Percentiles rank a stretch among this genome's conserved stretches.
These are phyloP conservation scores for Gryganskiella cystojenkinii DNA, from an alignment of 192 early-diverging fungal species.

Conservation along the genomic window DNA sequence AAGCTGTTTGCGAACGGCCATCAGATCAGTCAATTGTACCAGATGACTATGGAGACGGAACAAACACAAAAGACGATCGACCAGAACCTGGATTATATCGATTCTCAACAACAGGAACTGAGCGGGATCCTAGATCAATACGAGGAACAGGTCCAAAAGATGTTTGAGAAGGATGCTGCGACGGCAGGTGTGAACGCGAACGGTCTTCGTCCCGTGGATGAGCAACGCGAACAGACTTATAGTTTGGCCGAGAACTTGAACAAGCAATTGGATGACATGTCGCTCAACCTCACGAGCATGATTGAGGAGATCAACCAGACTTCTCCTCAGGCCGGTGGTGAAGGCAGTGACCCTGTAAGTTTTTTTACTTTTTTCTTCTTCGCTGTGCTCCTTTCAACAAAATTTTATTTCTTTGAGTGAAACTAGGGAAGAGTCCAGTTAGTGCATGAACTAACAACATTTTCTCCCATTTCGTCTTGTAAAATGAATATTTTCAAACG, in stretches of 20 bases:
- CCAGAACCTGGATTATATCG: conserved; percentile 88
- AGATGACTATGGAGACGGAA: conserved; percentile 79
- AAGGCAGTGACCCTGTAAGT: conserved; percentile 47
- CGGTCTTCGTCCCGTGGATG: conserved; percentile 74
- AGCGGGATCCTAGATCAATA: conserved; percentile 82
- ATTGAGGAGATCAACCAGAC: conserved; percentile 89
- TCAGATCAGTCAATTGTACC: conserved; percentile 81
- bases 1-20: conserved; percentile 86
- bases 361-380: neutral
- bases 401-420: neutral
- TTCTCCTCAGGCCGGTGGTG: conserved; percentile 39
- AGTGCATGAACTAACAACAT: neutral
- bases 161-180: conserved; percentile 54
- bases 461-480: conserved; percentile 11
- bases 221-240: conserved; percentile 89
- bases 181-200: conserved; percentile 55
- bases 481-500: neutral
- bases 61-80: conserved; percentile 82
- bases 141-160: conserved; percentile 72
- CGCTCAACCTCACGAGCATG: conserved; percentile 77
- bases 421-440: neutral
- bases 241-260: conserved; percentile 87
- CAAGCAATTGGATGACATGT: conserved; percentile 89
- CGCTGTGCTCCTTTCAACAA: neutral
- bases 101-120: conserved; percentile 86